Percentiles rank a stretch among this genome's conserved stretches.
Evolutionary conservation across 108 stramenopile genomes (phyloP).

Genomic region (Nitzschia sp.): DNA sequence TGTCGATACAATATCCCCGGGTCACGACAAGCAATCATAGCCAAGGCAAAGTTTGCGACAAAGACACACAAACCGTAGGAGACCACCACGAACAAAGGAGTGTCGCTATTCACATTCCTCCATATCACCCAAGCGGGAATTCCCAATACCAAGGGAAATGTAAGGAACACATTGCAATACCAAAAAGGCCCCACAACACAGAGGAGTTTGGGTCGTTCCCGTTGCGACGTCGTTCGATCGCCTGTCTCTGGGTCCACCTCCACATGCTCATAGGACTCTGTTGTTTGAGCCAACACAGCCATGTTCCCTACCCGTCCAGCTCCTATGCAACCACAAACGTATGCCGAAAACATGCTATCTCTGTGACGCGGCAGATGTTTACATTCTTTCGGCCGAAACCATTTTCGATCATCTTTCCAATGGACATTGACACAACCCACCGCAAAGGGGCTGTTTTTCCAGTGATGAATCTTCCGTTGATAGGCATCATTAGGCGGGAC

Average conservation of each 20-base stretch:
- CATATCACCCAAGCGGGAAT: slow-evolving; percentile 19
- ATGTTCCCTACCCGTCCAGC: slow-evolving; percentile 86
- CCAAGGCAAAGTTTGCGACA: slow-evolving; percentile 38
- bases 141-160: slow-evolving; percentile 36
- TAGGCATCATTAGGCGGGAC: too few relatives aligned
- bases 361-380: background rate
- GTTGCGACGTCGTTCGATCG: background rate
- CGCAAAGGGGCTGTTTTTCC: slow-evolving; percentile 74
- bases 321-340: slow-evolving; percentile 63
- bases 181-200: slow-evolving; percentile 61
- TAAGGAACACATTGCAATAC: slow-evolving; percentile 19
- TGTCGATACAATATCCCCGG: slow-evolving; percentile 61
- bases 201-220: slow-evolving; percentile 33
- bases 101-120: slow-evolving; percentile 1
- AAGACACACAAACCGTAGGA: slow-evolving; percentile 34
- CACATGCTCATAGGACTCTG: slow-evolving; percentile 23
- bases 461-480: slow-evolving; percentile 29
- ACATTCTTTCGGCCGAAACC: slow-evolving; percentile 7
- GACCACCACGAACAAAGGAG: slow-evolving; percentile 17
- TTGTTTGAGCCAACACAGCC: slow-evolving; percentile 43
- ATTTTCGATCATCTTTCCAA: slow-evolving; percentile 64
- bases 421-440: slow-evolving; percentile 72
- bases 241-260: slow-evolving; percentile 19
- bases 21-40: slow-evolving; percentile 45
- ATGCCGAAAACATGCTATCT: slow-evolving; percentile 53